A percentile compares a stretch with the other conserved stretches of the same genome.
Conservation (phyloP, 768 basidiomycete species). For the Cystobasidium onofrii region DNA sequence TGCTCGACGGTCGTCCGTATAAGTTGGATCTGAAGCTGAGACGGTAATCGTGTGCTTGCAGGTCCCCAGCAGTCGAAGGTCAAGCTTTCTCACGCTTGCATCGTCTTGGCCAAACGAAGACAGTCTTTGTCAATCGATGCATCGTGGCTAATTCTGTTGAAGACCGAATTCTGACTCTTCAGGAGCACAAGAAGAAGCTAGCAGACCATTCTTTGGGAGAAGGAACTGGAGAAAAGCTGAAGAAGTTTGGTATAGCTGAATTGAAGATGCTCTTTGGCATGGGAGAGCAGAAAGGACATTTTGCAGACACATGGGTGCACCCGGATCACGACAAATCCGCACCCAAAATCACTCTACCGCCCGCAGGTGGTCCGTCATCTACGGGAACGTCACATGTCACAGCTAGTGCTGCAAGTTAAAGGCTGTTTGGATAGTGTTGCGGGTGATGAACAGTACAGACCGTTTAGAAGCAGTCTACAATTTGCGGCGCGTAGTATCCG, state of each 20-base stretch:
- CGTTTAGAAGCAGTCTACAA: too few relatives aligned
- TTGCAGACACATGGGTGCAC: not conserved
- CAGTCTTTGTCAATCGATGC: not conserved
- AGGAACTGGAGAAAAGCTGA: slow-evolving; percentile 5
- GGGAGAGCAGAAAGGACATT: not conserved
- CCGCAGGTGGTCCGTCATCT: not conserved
- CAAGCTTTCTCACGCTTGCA: not conserved
- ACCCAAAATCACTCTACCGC: not conserved
- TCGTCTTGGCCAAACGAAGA: not conserved
- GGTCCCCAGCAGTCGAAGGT: not conserved
- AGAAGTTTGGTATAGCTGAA: not conserved
- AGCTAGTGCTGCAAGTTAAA: not conserved
- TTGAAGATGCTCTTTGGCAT: slow-evolving; percentile 17
- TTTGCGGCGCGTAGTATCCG: too few relatives aligned
- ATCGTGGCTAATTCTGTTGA: slow-evolving; percentile 2
- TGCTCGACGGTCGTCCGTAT: not conserved
- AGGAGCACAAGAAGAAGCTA: slow-evolving; percentile 11
- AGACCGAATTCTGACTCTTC: slow-evolving; percentile 21
- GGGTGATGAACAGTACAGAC: too few relatives aligned
- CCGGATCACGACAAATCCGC: not conserved
- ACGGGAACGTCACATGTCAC: not conserved
- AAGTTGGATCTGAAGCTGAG: not conserved
- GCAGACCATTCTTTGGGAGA: slow-evolving; percentile 10
- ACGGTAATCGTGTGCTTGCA: not conserved
- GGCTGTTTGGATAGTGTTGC: too few relatives aligned